These are phyloP conservation scores for Xylaria grammica DNA, from an alignment of 495 filamentous ascomycete species.

Conservation along the genomic window DNA sequence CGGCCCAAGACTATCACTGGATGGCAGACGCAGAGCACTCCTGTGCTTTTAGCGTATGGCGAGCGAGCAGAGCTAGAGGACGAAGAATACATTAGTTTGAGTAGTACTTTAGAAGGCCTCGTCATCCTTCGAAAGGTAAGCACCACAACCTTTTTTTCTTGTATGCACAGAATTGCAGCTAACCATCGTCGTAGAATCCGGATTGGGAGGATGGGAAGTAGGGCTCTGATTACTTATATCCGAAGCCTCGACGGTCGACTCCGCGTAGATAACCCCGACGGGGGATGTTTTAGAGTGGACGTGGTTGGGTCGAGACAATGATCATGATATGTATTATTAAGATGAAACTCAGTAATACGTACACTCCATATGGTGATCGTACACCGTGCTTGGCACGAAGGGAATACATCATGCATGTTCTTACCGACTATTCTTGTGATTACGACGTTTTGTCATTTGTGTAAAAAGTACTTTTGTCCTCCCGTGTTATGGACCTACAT, in stretches of 20 bases:
- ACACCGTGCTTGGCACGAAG: not conserved
- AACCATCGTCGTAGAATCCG: constrained; percentile 47
- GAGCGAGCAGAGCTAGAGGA: constrained; percentile 97
- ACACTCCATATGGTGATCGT: not conserved
- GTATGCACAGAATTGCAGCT: constrained; percentile 17
- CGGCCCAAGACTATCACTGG: constrained; percentile 98
- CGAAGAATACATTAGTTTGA: constrained; percentile 92
- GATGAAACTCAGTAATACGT: constrained; percentile 11
- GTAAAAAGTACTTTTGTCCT: not conserved
- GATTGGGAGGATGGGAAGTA: constrained; percentile 54
- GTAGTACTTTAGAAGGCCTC: constrained; percentile 88
- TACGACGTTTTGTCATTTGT: not conserved
- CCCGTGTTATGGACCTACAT: not conserved
- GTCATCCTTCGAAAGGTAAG: constrained; percentile 95
- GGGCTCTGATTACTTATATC: not conserved
- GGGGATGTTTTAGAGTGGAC: not conserved
- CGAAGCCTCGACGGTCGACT: not conserved
- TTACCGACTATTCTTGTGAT: not conserved
- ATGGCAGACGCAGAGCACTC: constrained; percentile 99
- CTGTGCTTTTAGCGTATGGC: constrained; percentile 88
- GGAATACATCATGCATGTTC: constrained; percentile 14
- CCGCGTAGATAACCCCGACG: no score
- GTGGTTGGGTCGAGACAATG: not conserved
- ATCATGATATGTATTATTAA: constrained; percentile 17
- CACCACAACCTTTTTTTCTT: not conserved